A percentile compares a stretch with the other conserved stretches of the same genome.
Evolutionary conservation across 306 rosid genomes (phyloP).

Genomic region (Dryas drummondii): DNA sequence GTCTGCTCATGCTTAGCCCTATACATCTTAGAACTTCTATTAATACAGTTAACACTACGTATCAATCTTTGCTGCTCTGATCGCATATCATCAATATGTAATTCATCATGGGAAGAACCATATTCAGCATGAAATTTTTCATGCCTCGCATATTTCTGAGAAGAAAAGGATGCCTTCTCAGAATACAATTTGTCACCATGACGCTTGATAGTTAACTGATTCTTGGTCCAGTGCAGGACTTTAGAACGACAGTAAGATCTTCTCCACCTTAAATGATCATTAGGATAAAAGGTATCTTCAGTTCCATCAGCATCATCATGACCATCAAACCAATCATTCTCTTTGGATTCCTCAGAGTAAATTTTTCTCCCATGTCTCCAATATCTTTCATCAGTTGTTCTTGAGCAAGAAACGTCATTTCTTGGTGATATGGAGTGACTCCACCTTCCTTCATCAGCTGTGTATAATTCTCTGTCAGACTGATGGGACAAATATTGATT

Average conservation of each 20-base stretch:
- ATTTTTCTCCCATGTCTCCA: slow-evolving; percentile 30
- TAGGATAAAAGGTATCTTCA: slow-evolving; percentile 39
- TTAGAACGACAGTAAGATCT: slow-evolving; percentile 34
- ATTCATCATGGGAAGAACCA: slow-evolving; percentile 34
- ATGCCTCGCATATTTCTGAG: slow-evolving; percentile 20
- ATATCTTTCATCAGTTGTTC: slow-evolving; percentile 31
- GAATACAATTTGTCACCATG: slow-evolving; percentile 22
- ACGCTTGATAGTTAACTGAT: slow-evolving; percentile 36
- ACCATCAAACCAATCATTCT: slow-evolving; percentile 35
- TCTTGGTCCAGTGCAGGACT: slow-evolving; percentile 44
- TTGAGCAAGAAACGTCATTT: slow-evolving; percentile 29
- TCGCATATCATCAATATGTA: slow-evolving; percentile 35
- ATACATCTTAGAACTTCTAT: slow-evolving; percentile 37
- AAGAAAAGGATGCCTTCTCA: slow-evolving; percentile 25
- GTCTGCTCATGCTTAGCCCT: slow-evolving; percentile 42
- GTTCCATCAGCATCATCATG: slow-evolving; percentile 31
- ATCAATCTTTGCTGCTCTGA: slow-evolving; percentile 31
- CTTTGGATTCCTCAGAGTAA: slow-evolving; percentile 27
- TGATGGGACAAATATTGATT: slow-evolving; percentile 23
- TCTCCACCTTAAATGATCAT: slow-evolving; percentile 31
- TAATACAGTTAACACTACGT: slow-evolving; percentile 27
- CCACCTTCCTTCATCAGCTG: slow-evolving; percentile 17
- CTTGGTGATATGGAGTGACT: slow-evolving; percentile 27
- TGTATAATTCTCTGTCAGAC: slow-evolving; percentile 31
- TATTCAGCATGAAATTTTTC: slow-evolving; percentile 23